Evolutionary conservation across 169 alveolate genomes (phyloP), one percentile per base, ranked within the genome.

Genomic region (Pseudocohnilembus persalinus): DNA sequence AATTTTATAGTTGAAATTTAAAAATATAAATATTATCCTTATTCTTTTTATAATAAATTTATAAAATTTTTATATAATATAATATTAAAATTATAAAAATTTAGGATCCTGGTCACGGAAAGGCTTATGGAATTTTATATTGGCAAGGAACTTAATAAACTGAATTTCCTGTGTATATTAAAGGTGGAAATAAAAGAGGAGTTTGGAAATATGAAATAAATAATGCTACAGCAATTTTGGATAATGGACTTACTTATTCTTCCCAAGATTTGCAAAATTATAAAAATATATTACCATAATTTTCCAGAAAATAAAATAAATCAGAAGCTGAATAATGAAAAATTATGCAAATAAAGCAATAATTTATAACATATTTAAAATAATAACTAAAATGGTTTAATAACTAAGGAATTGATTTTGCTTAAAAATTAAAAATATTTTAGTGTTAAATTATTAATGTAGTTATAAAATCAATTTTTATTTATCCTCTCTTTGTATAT

Each of bases 141-240:
- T 85, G 86, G 88, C 73, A 89, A 68, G 93, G 89, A 33, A 81
- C 31, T 49, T 83, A 83, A 64, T 68, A 78, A 72, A 74, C 73
- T 34, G 74, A 83, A 33, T 32, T 76, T 74, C 90, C 90, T 75
- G 82, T 86, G 29, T 79, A 81, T 49, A 81, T 86, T 27, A 86
- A 87, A 86, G 81, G 81, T 31, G 84, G 90, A 49, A 86, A 83
- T 74, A 86, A 86, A 49, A 86, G 90, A 80, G 90, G 90, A n/a
- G 74, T 76, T 24, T 86, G 90, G 90, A 86, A 77, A 80, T 86
- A 81, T 81, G 90, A 86, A 73, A 33, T 82, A 29, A 86, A 86
- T 75, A 76, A 68, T 30, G 29, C 84, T 0, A 63, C 73, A 26
- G 90, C 77, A 34, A 30, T 81, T 31, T 63, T 83, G 29, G 84